Base-by-base conservation (phyloP, 306 rosid genomes). In the Macrotyloma uniflorum region DNA sequence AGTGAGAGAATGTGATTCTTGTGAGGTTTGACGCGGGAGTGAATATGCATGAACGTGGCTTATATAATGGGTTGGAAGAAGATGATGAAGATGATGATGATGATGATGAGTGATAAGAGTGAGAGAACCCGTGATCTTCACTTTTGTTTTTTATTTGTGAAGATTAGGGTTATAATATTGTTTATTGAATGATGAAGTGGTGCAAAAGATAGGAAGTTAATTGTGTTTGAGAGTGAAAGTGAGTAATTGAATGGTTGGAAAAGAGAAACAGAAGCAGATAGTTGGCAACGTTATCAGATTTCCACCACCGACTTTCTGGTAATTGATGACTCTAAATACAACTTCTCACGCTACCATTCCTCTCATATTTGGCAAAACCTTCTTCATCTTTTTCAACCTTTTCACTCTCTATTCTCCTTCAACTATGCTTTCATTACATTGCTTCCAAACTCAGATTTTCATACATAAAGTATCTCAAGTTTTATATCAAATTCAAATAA, bases 291-390 rank as follows among this genome's bases (percentile, higher is more conserved):
- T 83, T 76, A 79, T 69, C 49, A 22, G 80, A 65, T 22, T 22
- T 74, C 83, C 88, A 87, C 88, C 83, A 84, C 86, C 86, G 86
- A 65, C 86, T 84, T 35, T 28, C 85, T 23, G 40, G 75, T 83
- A 71, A 67, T 51, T 72, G 78, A 59, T 26, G 72, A 61, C 12
- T 30, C 63, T 32, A 70, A 18, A 26, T 5, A 66, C 59, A 26
- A 50, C 8, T 57, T 72, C n/a, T n/a, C n/a, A n/a, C n/a, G n/a
- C n/a, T n/a, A n/a, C n/a, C n/a, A n/a, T n/a, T 45, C 38, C 30
- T 49, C 42, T 36, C 16, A 0, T 64, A 36, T 64, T 26, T 50
- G 30, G 58, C 40, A 23, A 66, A 66, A 40, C 15, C 68, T 33
- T 1, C 3, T 0, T n/a, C 24, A 63, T 63, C 46, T 63, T 64